Evolutionary conservation across 352 stramenopile species (phyloP), one percentile per base, ranked within the genome.

Genomic region (Pythium angustatum): DNA sequence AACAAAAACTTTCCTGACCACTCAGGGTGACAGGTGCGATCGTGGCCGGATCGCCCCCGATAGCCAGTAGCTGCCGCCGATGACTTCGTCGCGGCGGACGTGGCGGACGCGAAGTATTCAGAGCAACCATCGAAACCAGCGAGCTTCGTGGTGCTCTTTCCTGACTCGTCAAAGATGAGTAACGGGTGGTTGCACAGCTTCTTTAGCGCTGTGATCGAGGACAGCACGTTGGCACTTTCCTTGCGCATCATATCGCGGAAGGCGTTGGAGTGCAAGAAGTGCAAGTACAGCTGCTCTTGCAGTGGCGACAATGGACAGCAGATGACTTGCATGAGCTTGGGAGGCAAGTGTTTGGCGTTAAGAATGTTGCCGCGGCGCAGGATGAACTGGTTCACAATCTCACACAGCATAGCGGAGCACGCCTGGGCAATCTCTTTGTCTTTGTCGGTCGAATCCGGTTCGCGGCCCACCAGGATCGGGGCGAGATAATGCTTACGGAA

Each of bases 331-430:
- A 99, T 98, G 15, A 99, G 77, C 70, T 99, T 99, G 26, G 97
- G 96, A 14, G 97, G 97, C 9, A 99, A 75, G 69, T 99, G 97
- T 69, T 99, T 94, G 8, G 96, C 97, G 73, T 99, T 99, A n/a
- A 99, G 72, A 28, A 97, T 98, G 74, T 99, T 99, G 59, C 97
- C 93, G 65, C 97, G 85, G 3, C 97, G 86, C 50, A 99, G 70
- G 71, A 99, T 99, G 56, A 99, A 99, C 66, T 99, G 87, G 78
- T 99, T 99, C 27, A 99, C 96, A 58, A 98, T 96, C 59, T 93
- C 84, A 61, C 90, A 98, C 72, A 99, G 91, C 72, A 98, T 92
- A 2, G 96, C 91, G 17, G 98, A 98, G 62, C 93, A 98, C 3
- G 76, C 79, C 55, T 93, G 84, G 6, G 87, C 87, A 17, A 82